Evolutionary conservation across 257 asterid species (phyloP).

Genomic region (Craterostigma plantagineum): DNA sequence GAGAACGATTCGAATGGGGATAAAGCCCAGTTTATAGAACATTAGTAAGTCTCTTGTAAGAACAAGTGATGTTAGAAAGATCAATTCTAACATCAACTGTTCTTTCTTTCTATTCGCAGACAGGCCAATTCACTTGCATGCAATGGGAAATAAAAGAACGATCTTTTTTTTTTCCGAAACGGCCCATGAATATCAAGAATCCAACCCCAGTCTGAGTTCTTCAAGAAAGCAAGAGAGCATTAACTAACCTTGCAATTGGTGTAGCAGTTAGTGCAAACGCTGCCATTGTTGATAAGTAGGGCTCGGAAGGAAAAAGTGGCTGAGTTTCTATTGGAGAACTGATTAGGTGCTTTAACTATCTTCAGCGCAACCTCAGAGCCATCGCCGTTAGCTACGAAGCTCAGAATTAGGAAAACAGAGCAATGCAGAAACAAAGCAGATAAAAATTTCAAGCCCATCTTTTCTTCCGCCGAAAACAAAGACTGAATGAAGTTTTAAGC

Average conservation of each 20-base stretch:
- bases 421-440: constrained; percentile 21
- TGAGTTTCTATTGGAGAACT: constrained; percentile 34
- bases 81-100: too few species aligned
- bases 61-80: too few species aligned
- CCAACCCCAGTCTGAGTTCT: too few species aligned
- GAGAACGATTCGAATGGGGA: constrained; percentile 1
- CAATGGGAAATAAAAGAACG: too few species aligned
- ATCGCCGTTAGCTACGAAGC: constrained; percentile 14
- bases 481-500: too few species aligned
- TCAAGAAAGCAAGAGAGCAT: neutral
- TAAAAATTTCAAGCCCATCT: constrained; percentile 22
- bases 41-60: too few species aligned
- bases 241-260: constrained; percentile 62
- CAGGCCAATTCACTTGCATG: too few species aligned
- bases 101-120: too few species aligned
- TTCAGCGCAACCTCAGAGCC: constrained; percentile 27
- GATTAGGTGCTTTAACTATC: constrained; percentile 47
- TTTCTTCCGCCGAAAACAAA: too few species aligned
- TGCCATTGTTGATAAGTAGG: constrained; percentile 8
- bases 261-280: constrained; percentile 32
- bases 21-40: too few species aligned
- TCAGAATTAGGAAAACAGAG: constrained; percentile 20
- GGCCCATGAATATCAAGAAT: too few species aligned
- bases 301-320: constrained; percentile 47
- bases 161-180: too few species aligned